A percentile compares a stretch with the other conserved stretches of the same genome.
These are phyloP conservation scores for Penicillium hesseltinei DNA, from an alignment of 2,329 filamentous ascomycete species.

Conservation along the genomic window DNA sequence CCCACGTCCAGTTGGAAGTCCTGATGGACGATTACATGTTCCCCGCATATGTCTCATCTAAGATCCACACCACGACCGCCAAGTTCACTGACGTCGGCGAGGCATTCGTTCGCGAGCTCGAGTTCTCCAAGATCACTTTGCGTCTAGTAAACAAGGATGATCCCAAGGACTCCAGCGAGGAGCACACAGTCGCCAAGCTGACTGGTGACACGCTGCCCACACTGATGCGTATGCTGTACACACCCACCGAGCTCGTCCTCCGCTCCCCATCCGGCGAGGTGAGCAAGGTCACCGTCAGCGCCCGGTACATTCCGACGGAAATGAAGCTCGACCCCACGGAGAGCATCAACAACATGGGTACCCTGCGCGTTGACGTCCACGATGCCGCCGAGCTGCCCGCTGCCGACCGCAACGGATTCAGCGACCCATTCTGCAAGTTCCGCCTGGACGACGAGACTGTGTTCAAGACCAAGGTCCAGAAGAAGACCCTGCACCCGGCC, in stretches of 20 bases:
- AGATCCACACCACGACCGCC: slow-evolving; percentile 64
- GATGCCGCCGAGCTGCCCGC: slow-evolving; percentile 85
- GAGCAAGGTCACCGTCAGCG: slow-evolving; percentile 81
- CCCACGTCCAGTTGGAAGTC: slow-evolving; percentile 76
- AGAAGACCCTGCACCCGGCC: slow-evolving; percentile 90
- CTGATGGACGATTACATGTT: slow-evolving; percentile 94
- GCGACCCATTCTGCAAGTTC: slow-evolving; percentile 96
- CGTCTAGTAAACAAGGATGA: slow-evolving; percentile 79
- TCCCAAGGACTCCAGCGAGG: slow-evolving; percentile 64
- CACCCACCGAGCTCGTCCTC: slow-evolving; percentile 77
- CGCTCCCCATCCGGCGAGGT: slow-evolving; percentile 73
- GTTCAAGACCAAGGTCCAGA: slow-evolving; percentile 92
- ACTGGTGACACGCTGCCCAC: slow-evolving; percentile 83
- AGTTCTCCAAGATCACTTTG: slow-evolving; percentile 89
- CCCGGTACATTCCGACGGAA: slow-evolving; percentile 91
- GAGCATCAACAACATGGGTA: slow-evolving; percentile 99
- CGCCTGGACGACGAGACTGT: slow-evolving; percentile 83
- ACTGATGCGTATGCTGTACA: slow-evolving; percentile 87
- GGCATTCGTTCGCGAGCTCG: slow-evolving; percentile 94
- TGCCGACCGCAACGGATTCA: slow-evolving; percentile 93
- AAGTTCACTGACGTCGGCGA: slow-evolving; percentile 90
- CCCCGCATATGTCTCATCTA: slow-evolving; percentile 79
- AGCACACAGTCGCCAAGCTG: slow-evolving; percentile 76
- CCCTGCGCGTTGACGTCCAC: slow-evolving; percentile 86
- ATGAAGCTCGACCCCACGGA: slow-evolving; percentile 94